These are phyloP conservation scores for Thozetella sp. DNA, from an alignment of 495 filamentous ascomycete genomes.

Conservation along the genomic window DNA sequence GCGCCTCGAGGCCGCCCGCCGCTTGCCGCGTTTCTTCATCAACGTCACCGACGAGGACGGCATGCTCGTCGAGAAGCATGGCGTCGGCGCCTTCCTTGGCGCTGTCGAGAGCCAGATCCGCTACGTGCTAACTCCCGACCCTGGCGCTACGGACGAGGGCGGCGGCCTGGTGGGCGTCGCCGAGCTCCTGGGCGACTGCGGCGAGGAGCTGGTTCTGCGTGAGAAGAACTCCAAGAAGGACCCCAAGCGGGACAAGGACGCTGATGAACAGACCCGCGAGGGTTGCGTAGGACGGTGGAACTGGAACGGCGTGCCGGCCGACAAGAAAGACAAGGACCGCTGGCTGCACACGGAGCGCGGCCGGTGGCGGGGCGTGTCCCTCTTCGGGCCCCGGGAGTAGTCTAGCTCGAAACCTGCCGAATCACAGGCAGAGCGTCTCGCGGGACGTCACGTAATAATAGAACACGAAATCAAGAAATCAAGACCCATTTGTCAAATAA, in stretches of 20 bases:
- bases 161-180: slow-evolving; percentile 55
- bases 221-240: slow-evolving; percentile 18
- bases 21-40: slow-evolving; percentile 48
- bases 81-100: slow-evolving; percentile 61
- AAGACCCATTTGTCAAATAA: too few relatives aligned
- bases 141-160: slow-evolving; percentile 54
- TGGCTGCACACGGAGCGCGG: slow-evolving; percentile 54
- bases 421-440: too few relatives aligned
- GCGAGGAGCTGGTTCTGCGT: slow-evolving; percentile 32
- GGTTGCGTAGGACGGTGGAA: slow-evolving; percentile 63
- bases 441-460: too few relatives aligned
- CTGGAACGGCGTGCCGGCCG: slow-evolving; percentile 28
- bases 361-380: slow-evolving; percentile 36
- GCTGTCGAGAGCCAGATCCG: slow-evolving; percentile 51
- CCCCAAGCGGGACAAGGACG: slow-evolving; percentile 18
- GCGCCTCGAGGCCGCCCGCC: slow-evolving; percentile 56
- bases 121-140: slow-evolving; percentile 62
- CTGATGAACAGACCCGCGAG: slow-evolving; percentile 31
- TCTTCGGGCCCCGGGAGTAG: too few relatives aligned
- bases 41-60: slow-evolving; percentile 58
- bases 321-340: slow-evolving; percentile 47
- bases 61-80: slow-evolving; percentile 37
- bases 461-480: too few relatives aligned
- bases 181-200: slow-evolving; percentile 48
- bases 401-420: too few relatives aligned